Base-by-base conservation (phyloP, 805 yeast species). In the Cyberlindnera misumaiensis region DNA sequence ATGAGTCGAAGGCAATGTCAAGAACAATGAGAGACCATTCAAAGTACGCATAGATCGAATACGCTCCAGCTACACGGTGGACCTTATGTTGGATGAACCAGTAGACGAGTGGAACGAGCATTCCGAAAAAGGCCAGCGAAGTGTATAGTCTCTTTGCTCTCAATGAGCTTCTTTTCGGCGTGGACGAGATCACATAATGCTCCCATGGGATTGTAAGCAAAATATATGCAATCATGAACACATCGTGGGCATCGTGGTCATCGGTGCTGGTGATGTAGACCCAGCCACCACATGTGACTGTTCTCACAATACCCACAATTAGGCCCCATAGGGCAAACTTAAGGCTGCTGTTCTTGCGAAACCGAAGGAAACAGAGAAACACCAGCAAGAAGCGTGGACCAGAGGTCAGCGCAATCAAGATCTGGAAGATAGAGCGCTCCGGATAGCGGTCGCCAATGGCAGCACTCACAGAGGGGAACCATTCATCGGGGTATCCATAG, bases 401-500 rank as follows among this genome's bases (percentile, higher is more conserved):
- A 1, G 97, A 73, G 1, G 97, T 89, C 33, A 90, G 61, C 1
- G 97, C 98, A 47, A 93, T 93, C 45, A 90, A 63, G 28, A 90
- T 70, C 63, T 93, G 98, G 59, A 90, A 93, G 14, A 93, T 63
- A 2, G 96, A 85, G 48, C 98, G 69, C 62, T 93, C 98, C 0
- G 98, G 98, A 58, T 88, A 93, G 43, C 97, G 64, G 58, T 93
- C 98, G 32, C 98, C 98, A 56, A 93, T 93, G 2, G 98, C 77
- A 1, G 98, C 97, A 28, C 95, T 83, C 2, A 93, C 98, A 53
- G 94, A 82, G 2, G 98, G 98, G 57, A 93, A 90, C 97, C 98
- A 93, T 60, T 93, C 98, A 43, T 89, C 93, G 3, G 98, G 98
- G 56, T 87, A 93, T 1, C 95, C 94, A 56, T 68, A 89, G 46